Evolutionary conservation across 352 stramenopile species (phyloP), one percentile per base, ranked within the genome.

Genomic region (Globisporangium splendens): DNA sequence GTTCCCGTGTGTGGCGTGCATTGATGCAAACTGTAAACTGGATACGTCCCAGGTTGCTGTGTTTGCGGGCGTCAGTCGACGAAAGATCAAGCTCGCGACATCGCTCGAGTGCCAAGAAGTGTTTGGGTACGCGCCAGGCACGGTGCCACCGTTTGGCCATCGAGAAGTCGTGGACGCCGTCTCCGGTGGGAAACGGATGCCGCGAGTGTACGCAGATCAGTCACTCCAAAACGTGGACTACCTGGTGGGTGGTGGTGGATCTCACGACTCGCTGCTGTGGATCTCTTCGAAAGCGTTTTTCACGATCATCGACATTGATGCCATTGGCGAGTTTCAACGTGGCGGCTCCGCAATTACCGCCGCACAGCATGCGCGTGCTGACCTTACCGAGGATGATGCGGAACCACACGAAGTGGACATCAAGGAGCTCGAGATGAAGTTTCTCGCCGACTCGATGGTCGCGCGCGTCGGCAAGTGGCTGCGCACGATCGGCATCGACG

Each of bases 401-500:
- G 21, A 7, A 33, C 8, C 3, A 7, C 18, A 31, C 24, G 24
- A 31, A 12, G 15, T 8, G 1, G 18, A 42, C 14, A 13, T 52
- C 18, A 41, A 54, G n/a, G 61, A 54, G 31, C 47, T 56, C 8
- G 48, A 35, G 58, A 64, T 59, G 50, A 87, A 83, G 43, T 93
- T 93, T 53, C 53, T 93, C 0, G 78, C 77, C 0, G 83, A 93
- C 59, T 84, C 79, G 6, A 93, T 93, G 83, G 68, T 90, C 11
- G 74, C 63, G 17, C 77, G 79, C 10, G 74, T 91, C 5, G 77
- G 77, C 3, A 79, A 83, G 28, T 93, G 83, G 83, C 61, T 91
- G 14, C 80, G 83, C 21, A 91, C 80, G 0, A 84, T 88, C 21
- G 83, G 83, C 12, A 75, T 90, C 50, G 81, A 93, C 46, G 78